These are phyloP conservation scores for Nissolia schottii DNA, from an alignment of 306 rosid species.

Conservation along the genomic window DNA sequence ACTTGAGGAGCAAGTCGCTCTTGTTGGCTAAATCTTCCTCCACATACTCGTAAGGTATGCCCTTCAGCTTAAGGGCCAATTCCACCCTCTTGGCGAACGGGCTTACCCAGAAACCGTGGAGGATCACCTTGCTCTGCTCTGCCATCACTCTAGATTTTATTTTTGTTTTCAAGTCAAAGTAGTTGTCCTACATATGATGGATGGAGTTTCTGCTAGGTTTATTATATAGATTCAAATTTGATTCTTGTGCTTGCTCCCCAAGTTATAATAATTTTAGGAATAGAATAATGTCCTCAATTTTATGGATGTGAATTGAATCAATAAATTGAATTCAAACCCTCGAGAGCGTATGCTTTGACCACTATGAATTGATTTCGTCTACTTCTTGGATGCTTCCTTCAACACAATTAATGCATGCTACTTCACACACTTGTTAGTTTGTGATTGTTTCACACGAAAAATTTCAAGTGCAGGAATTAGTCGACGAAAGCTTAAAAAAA, in stretches of 20 bases:
- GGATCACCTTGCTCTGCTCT: constrained; percentile 25
- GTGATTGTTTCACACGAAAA: no score
- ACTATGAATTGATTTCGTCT: no score
- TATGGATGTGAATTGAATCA: no score
- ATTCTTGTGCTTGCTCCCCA: constrained; percentile 3
- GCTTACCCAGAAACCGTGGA: constrained; percentile 34
- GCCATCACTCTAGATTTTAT: constrained; percentile 1
- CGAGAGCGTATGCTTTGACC: no score
- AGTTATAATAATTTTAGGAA: neutral
- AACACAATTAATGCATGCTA: no score
- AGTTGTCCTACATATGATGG: neutral
- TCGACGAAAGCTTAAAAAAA: no score
- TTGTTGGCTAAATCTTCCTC: constrained; percentile 36
- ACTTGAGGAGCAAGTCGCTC: constrained; percentile 28
- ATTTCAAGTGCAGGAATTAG: no score
- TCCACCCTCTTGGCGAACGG: constrained; percentile 32
- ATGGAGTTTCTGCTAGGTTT: neutral
- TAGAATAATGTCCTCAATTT: no score
- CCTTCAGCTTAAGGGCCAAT: constrained; percentile 32
- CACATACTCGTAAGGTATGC: constrained; percentile 31
- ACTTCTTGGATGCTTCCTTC: no score
- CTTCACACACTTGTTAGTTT: no score
- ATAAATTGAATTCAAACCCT: no score
- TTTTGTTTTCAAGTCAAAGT: no score
- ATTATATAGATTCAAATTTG: neutral